Conservation (phyloP, 1,139 yeast species). For the Sugiyamaella xylanicola region DNA sequence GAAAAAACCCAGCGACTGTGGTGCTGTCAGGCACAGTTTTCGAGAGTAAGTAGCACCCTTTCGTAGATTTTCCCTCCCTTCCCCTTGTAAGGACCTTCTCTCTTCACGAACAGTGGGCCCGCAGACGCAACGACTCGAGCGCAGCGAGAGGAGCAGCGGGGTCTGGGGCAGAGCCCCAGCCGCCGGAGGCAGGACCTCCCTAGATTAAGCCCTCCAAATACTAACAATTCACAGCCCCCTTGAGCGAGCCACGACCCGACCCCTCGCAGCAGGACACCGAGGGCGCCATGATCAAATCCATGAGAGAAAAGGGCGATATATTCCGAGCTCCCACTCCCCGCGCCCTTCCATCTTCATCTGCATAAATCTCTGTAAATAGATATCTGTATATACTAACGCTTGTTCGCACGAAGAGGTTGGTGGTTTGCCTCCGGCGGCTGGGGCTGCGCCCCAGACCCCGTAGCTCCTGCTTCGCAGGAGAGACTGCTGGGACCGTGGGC, state of each 20-base stretch:
- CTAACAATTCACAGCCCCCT: constrained; percentile 33
- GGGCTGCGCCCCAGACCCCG: background rate
- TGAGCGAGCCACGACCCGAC: constrained; percentile 42
- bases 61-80: too few relatives aligned
- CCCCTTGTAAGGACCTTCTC: too few relatives aligned
- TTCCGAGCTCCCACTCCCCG: constrained; percentile 37
- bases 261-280: constrained; percentile 35
- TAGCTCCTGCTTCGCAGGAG: background rate
- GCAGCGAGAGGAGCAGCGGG: too few relatives aligned
- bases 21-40: constrained; percentile 79
- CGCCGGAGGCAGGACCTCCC: background rate
- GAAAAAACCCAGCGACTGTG: constrained; percentile 57
- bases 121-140: too few relatives aligned
- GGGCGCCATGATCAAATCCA: constrained; percentile 39
- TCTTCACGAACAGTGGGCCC: too few relatives aligned
- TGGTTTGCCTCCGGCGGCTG: background rate
- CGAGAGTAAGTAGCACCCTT: constrained; percentile 61
- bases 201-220: background rate
- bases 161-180: too few relatives aligned
- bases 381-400: constrained; percentile 7
- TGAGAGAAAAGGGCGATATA: constrained; percentile 46
- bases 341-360: constrained; percentile 25
- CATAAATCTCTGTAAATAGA: constrained; percentile 18
- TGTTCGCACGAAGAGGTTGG: background rate
- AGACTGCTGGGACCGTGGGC: background rate